These are phyloP conservation scores for Cylindrotheca closterium DNA, from an alignment of 108 stramenopile species.

Conservation along the genomic window DNA sequence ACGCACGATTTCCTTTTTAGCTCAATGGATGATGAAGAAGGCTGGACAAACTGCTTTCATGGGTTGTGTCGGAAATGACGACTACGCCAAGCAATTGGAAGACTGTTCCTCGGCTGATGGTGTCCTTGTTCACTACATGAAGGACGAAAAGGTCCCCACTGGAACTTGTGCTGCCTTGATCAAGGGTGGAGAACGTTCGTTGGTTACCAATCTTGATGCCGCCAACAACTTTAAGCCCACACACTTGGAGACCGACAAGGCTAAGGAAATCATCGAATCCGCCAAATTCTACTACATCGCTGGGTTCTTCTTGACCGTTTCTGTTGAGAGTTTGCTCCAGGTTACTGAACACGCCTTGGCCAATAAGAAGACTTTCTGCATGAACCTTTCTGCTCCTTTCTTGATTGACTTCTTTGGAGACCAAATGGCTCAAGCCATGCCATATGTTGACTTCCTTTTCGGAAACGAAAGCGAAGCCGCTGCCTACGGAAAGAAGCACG, in stretches of 20 bases:
- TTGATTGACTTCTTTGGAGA: conserved; percentile 98
- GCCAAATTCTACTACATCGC: conserved; percentile 94
- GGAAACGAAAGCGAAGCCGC: conserved; percentile 99
- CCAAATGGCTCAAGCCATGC: conserved; percentile 89
- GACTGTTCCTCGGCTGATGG: conserved; percentile 93
- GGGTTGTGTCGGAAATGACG: conserved; percentile 94
- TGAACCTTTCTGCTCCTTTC: conserved; percentile 99
- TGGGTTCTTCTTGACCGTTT: conserved; percentile 99
- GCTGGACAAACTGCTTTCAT: conserved; percentile 81
- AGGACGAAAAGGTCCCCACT: conserved; percentile 91
- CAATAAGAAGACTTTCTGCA: conserved; percentile 89
- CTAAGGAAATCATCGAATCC: conserved; percentile 87
- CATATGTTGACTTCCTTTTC: conserved; percentile 97
- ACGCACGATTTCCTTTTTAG: too few species aligned
- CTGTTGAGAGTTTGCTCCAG: conserved; percentile 85
- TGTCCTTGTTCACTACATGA: conserved; percentile 95
- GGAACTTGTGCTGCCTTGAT: conserved; percentile 99
- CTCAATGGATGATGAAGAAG: conserved; percentile 96
- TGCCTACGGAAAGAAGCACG: conserved; percentile 94
- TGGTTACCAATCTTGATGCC: conserved; percentile 96
- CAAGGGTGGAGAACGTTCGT: conserved; percentile 90
- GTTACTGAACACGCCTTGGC: conserved; percentile 92
- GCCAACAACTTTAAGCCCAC: conserved; percentile 97
- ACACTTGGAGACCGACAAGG: conserved; percentile 91
- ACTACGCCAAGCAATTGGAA: conserved; percentile 78